Evolutionary conservation across 306 rosid species (phyloP).

Genomic region (Erythrophleum fordii): DNA sequence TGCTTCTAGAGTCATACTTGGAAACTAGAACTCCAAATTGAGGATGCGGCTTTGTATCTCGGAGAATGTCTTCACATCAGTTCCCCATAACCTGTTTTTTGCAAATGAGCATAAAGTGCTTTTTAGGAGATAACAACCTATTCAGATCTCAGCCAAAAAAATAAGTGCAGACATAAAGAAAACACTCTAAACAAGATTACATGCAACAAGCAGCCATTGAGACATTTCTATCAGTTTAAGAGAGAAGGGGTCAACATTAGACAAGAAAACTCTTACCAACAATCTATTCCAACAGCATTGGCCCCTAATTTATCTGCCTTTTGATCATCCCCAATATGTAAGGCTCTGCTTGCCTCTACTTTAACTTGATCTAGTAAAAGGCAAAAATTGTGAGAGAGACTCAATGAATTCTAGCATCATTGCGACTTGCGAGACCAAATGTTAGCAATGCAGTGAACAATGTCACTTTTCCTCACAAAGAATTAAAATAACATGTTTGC

Average conservation of each 20-base stretch:
- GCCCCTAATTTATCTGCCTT: conserved; percentile 85
- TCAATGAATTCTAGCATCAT: conserved; percentile 18
- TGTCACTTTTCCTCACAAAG: conserved; percentile 4
- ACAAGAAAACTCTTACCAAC: conserved; percentile 66
- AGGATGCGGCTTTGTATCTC: conserved; percentile 65
- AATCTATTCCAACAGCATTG: conserved; percentile 77
- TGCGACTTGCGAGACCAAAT: not conserved
- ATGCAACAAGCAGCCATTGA: conserved; percentile 11
- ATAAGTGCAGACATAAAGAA: not conserved
- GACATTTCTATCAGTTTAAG: conserved; percentile 4
- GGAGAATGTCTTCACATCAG: conserved; percentile 73
- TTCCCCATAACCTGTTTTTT: conserved; percentile 85
- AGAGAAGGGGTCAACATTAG: conserved; percentile 16
- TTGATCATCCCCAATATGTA: conserved; percentile 87
- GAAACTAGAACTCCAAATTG: conserved; percentile 31
- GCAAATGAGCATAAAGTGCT: conserved; percentile 29
- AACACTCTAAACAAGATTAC: not conserved
- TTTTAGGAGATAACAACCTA: not conserved
- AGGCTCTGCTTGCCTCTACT: conserved; percentile 71
- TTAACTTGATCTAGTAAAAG: conserved; percentile 61
- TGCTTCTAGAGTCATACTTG: not conserved
- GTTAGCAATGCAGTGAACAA: not conserved
- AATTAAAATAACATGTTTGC: conserved; percentile 4
- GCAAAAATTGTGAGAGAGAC: conserved; percentile 5
- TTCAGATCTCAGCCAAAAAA: conserved; percentile 9